Base-by-base conservation (phyloP, 2,329 filamentous ascomycete genomes). In the Aspergillus vadensis region DNA sequence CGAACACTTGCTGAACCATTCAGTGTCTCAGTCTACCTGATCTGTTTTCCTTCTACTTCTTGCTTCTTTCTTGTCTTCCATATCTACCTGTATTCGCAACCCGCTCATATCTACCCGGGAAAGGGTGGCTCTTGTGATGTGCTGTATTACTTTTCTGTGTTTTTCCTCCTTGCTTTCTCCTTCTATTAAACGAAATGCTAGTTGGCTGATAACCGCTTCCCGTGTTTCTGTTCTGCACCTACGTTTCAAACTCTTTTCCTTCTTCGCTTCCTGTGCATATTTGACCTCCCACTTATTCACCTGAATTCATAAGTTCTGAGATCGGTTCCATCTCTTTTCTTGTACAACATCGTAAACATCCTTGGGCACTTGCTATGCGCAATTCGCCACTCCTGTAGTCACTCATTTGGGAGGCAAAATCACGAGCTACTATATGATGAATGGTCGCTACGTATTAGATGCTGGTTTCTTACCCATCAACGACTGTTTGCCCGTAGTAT, bases 11-110 rank as follows among this genome's bases (percentile, higher is more conserved):
- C 23, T 17, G 32, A 14, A 36, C 32, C 32, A 36, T 30, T n/a
- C 30, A 8, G 23, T 27, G 17, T 50, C 27, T 30, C n/a, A 41
- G 19, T 38, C 3, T 32, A 36, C 32, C 43, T 25, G 21, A 58
- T 15, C 55, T 41, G 27, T 53, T 60, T 52, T 38, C 52, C 27
- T 49, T n/a, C 27, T 25, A 36, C 30, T 4, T 14, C 2, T 32
- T 32, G 2, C 12, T 49, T 38, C 55, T 57, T 59, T 25, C 25
- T 27, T 27, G 43, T 56, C 55, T 53, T 61, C 53, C 27, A 43
- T 55, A 53, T 49, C 23, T 49, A 10, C 19, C 19, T 44, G 41
- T 44, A 23, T 44, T 21, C 21, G 4, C 41, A 44, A 23, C 5
- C 19, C 21, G 41, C 19, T 23, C 41, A 14, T 19, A 10, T 44